Conservation (phyloP, 257 asterid genomes). For the Ballota nigra region DNA sequence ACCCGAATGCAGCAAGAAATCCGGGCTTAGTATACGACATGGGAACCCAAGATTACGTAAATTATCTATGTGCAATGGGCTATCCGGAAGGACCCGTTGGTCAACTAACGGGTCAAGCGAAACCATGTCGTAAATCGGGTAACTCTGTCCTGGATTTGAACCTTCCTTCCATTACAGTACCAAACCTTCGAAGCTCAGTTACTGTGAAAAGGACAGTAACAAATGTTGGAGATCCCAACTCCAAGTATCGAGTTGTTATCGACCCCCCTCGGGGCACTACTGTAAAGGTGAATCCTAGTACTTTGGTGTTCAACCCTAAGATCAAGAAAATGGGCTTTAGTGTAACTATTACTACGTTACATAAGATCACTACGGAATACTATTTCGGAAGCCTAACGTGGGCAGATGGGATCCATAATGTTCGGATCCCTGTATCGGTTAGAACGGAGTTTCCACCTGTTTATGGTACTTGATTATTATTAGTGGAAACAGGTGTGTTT, state of each 20-base stretch:
- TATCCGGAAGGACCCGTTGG: no score
- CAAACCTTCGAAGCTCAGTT: constrained; percentile 11
- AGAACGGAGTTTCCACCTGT: no score
- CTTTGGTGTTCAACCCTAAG: constrained; percentile 19
- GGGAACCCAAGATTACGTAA: constrained; percentile 26
- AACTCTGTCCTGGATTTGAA: no score
- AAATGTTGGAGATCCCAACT: constrained; percentile 35
- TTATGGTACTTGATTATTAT: no score
- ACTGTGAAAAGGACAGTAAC: constrained; percentile 30
- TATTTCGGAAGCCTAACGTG: constrained; percentile 41
- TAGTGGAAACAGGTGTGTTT: no score
- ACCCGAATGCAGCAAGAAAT: constrained; percentile 20
- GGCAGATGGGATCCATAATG: constrained; percentile 29
- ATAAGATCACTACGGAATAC: constrained; percentile 23
- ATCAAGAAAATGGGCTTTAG: constrained; percentile 23
- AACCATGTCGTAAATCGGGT: no score
- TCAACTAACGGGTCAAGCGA: no score
- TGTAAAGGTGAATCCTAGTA: constrained; percentile 29
- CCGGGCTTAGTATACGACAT: constrained; percentile 37
- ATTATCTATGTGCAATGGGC: constrained; percentile 36
- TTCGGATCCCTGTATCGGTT: constrained; percentile 32
- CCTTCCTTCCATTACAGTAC: constrained; percentile 39
- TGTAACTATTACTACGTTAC: constrained; percentile 17
- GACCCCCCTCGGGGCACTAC: constrained; percentile 25
- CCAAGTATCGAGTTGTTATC: constrained; percentile 24